phyloP scores from a whole-genome alignment of 306 rosid species.

The Prunus fruticosa region DNA sequence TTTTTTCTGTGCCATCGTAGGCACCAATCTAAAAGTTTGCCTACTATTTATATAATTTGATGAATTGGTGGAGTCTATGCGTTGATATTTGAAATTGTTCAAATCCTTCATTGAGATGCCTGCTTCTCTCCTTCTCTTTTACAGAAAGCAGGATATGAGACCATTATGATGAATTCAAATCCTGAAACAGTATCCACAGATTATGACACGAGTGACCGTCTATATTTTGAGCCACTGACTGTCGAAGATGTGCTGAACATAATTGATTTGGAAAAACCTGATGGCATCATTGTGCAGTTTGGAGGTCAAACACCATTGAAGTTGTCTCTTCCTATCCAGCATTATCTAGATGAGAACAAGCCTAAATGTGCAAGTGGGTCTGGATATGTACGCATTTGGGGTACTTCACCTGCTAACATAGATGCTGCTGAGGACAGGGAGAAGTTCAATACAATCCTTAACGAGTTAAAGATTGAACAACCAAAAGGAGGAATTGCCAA shows the following conservation, averaged over 20 bases:
- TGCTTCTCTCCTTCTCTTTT: conserved; percentile 26
- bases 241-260: conserved; percentile 83
- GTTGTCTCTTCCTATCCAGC: conserved; percentile 81
- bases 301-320: conserved; percentile 99
- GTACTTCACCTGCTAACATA: conserved; percentile 93
- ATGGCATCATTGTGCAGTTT: conserved; percentile 96
- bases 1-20: not conserved
- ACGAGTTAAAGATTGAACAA: conserved; percentile 80
- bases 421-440: conserved; percentile 98
- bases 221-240: conserved; percentile 90
- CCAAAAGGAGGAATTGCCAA: conserved; percentile 99
- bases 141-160: conserved; percentile 89
- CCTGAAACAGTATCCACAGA: conserved; percentile 97
- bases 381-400: conserved; percentile 81
- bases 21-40: not conserved
- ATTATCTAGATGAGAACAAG: conserved; percentile 78
- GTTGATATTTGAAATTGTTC: not conserved
- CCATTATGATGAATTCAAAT: conserved; percentile 98
- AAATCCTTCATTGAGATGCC: not conserved
- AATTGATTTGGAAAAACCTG: conserved; percentile 91
- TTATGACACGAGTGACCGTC: conserved; percentile 95
- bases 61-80: not conserved
- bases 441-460: conserved; percentile 78
- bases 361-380: conserved; percentile 64
- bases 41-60: not conserved